These are phyloP conservation scores for Puccinia horiana DNA, from an alignment of 1,284 basidiomycete genomes.

Conservation along the genomic window DNA sequence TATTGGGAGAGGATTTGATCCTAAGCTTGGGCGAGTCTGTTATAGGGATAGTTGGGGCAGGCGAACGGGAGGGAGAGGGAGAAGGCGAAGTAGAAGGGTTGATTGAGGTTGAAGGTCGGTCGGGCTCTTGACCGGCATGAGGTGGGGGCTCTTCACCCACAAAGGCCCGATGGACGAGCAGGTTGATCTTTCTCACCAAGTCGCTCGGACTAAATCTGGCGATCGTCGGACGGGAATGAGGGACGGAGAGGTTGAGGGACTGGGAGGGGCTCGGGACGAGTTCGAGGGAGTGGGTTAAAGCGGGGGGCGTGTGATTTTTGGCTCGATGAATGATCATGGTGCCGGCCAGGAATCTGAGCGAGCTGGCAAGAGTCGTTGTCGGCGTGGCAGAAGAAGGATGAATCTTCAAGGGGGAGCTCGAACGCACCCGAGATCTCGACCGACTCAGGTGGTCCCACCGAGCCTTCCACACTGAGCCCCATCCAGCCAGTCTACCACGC, in stretches of 20 bases:
- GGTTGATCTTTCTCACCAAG: neutral
- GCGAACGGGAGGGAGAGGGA: slow-evolving; percentile 91
- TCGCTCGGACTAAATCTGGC: neutral
- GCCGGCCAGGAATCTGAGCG: neutral
- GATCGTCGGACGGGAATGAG: neutral
- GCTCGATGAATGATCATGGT: neutral
- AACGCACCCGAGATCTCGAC: neutral
- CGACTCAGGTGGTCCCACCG: neutral
- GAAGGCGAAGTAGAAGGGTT: slow-evolving; percentile 74
- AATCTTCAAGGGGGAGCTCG: neutral
- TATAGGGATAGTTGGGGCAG: slow-evolving; percentile 81
- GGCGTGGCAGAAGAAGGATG: neutral
- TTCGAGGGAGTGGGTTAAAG: neutral
- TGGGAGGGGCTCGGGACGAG: neutral
- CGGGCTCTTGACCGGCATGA: slow-evolving; percentile 75
- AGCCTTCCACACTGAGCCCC: neutral
- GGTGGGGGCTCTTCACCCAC: slow-evolving; percentile 69
- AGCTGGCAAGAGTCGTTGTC: neutral
- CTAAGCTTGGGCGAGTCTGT: slow-evolving; percentile 87
- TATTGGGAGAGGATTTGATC: slow-evolving; percentile 69
- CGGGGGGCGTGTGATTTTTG: neutral
- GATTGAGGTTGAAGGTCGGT: slow-evolving; percentile 75
- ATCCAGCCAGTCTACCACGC: neutral
- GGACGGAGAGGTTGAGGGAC: neutral
- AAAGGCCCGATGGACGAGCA: slow-evolving; percentile 7